Evolutionary conservation across 306 rosid species (phyloP).

Genomic region (Hylodesmum podocarpum): DNA sequence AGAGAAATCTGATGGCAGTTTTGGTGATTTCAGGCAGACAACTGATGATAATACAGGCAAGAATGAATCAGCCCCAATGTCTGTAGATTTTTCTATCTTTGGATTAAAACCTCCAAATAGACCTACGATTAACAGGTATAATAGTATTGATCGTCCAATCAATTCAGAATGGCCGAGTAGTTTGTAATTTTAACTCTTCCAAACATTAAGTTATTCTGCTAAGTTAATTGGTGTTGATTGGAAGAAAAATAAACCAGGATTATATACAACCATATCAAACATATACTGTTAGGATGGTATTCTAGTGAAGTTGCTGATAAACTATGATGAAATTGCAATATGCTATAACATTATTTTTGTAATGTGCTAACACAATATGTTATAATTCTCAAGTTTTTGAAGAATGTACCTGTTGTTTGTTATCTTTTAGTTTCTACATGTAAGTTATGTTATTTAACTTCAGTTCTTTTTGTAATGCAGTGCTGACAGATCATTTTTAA

Average conservation of each 20-base stretch:
- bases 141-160: neutral
- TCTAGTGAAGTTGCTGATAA: neutral
- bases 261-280: neutral
- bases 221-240: neutral
- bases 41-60: conserved; percentile 64
- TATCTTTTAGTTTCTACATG: neutral
- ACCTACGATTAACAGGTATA: conserved; percentile 87
- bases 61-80: conserved; percentile 64
- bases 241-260: neutral
- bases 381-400: neutral
- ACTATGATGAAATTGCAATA: neutral
- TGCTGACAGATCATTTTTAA: conserved; percentile 79
- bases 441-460: neutral
- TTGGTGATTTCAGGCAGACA: conserved; percentile 46
- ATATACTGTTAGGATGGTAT: neutral
- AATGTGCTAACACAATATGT: neutral
- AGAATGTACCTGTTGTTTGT: conserved; percentile 8
- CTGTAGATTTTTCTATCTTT: conserved; percentile 85
- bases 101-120: conserved; percentile 80
- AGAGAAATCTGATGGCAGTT: conserved; percentile 52
- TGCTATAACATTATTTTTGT: neutral
- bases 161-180: neutral
- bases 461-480: conserved; percentile 45
- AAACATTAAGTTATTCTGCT: neutral
- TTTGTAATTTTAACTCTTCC: conserved; percentile 3